Evolutionary conservation across 1,284 basidiomycete species (phyloP), one percentile per base, ranked within the genome.

Genomic region (Ganoderma multipileum): DNA sequence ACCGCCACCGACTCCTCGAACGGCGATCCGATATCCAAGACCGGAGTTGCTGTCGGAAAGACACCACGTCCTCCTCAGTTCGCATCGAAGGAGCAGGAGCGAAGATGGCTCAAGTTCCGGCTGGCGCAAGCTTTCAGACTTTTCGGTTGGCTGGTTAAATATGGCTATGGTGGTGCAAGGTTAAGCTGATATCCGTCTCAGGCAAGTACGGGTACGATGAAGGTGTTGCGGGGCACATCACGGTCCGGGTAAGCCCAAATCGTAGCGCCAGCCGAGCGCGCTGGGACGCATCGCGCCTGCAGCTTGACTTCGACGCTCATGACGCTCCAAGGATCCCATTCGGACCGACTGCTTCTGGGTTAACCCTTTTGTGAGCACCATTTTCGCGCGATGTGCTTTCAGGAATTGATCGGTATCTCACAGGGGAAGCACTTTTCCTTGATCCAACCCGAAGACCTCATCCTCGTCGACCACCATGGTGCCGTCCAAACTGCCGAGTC

Each of bases 141-240:
- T 64, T 87, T 86, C 67, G 83, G 83, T 82, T 42, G 60, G 66
- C 36, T n/a, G 42, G 14, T 20, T 75, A 58, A 16, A 5, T 18
- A 20, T 57, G 39, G 16, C 16, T 8, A 20, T 55, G 18, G 14
- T 55, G 55, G 23, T 58, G n/a, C n/a, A 9, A 26, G 58, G n/a
- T 39, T 39, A 39, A 41, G 23, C 38, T 60, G 58, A 60, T 5
- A 41, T 41, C 38, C 42, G 26, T n/a, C 14, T 33, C 81, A 83
- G 86, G 83, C 33, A 81, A 85, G 66, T 76, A 85, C 28, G 88
- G 88, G 2, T 89, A 84, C 72, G 88, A 87, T 65, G 89, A 91
- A 71, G 89, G 89, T 12, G 81, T 86, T n/a, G 85, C 87, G 6
- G 88, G 87, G 0, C 89, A 91, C 76, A 87, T 91, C 70, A 91